Conservation (phyloP, 2,329 filamentous ascomycete species). For the Colletotrichum sp. region DNA sequence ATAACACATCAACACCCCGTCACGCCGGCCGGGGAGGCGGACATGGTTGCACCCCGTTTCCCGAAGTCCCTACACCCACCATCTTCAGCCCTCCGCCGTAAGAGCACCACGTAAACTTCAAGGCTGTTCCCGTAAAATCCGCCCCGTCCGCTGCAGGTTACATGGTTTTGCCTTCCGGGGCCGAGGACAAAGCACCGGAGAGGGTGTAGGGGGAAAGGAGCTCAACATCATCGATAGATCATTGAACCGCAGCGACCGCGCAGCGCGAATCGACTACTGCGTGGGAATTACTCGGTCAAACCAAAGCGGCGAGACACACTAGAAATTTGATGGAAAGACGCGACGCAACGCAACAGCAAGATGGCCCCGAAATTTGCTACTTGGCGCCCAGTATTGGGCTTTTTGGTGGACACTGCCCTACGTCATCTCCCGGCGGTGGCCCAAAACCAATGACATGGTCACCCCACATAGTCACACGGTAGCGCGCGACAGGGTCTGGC, state of each 20-base stretch:
- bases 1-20: background rate
- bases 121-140: background rate
- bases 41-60: constrained; percentile 16
- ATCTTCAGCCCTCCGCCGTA: background rate
- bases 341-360: background rate
- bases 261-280: background rate
- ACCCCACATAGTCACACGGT: constrained; percentile 10
- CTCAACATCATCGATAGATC: background rate
- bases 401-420: background rate
- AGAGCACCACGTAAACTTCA: background rate
- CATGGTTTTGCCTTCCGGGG: background rate
- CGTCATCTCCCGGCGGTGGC: constrained; percentile 2
- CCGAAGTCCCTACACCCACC: background rate
- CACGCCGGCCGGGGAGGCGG: background rate
- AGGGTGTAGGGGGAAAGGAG: background rate
- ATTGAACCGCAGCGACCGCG: background rate
- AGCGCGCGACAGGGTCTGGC: background rate
- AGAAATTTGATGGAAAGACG: background rate
- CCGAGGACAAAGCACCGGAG: background rate
- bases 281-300: background rate
- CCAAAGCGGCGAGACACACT: background rate
- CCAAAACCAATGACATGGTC: constrained; percentile 14
- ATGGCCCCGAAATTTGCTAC: background rate
- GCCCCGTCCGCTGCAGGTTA: background rate
- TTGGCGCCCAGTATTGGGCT: background rate